These are phyloP conservation scores for Oryza nivara DNA, from an alignment of 176 grass and related monocot species.

Conservation along the genomic window DNA sequence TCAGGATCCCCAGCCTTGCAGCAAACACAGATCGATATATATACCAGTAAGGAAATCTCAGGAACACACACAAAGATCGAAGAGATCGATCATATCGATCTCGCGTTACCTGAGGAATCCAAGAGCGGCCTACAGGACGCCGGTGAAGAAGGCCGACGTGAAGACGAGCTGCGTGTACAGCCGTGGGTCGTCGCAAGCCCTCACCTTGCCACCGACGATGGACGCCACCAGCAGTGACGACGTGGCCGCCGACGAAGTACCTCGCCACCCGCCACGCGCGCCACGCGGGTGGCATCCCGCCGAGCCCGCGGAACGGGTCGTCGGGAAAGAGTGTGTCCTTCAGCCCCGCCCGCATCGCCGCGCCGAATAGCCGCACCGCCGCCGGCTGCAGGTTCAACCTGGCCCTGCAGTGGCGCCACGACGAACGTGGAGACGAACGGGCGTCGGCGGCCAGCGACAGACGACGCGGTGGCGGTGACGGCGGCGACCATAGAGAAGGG, in stretches of 20 bases:
- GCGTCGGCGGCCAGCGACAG: too few species aligned
- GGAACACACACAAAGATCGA: too few species aligned
- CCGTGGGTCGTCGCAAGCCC: slow-evolving; percentile 16
- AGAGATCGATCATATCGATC: too few species aligned
- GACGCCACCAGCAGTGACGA: slow-evolving; percentile 55
- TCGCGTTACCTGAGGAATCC: slow-evolving; percentile 34
- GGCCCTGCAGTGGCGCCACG: neutral
- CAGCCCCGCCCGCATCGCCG: slow-evolving; percentile 16
- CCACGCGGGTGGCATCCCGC: neutral
- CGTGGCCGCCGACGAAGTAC: slow-evolving; percentile 56
- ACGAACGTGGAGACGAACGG: too few species aligned
- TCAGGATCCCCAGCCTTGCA: slow-evolving; percentile 49
- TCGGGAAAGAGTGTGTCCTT: slow-evolving; percentile 61
- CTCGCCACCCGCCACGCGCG: slow-evolving; percentile 6
- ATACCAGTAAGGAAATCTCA: too few species aligned
- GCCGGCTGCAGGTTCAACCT: slow-evolving; percentile 29
- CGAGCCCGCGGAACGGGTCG: slow-evolving; percentile 47
- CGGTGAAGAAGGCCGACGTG: too few species aligned
- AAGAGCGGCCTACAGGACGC: slow-evolving; percentile 45
- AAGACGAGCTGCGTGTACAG: slow-evolving; percentile 54
- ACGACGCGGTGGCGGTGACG: too few species aligned
- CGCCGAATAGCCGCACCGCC: neutral
- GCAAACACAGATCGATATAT: too few species aligned
- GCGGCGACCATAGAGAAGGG: too few species aligned
- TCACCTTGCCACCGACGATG: slow-evolving; percentile 38